These are phyloP conservation scores for Bruguiera sexangula DNA, from an alignment of 345 rosid species.

Conservation along the genomic window DNA sequence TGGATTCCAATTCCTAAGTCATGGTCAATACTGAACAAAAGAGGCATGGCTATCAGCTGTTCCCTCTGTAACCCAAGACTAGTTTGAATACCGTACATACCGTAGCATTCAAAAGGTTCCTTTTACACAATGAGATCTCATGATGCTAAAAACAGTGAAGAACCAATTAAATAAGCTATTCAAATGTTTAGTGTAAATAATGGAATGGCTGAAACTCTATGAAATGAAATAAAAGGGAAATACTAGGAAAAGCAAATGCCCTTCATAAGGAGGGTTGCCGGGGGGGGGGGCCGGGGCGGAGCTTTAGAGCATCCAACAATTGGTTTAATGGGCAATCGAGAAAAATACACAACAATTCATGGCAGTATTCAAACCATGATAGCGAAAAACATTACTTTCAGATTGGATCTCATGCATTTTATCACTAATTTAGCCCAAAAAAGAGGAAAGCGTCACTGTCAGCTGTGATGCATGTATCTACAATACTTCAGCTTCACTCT, in stretches of 20 bases:
- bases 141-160: background rate
- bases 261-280: too few species aligned
- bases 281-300: too few species aligned
- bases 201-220: conserved; percentile 19
- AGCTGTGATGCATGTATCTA: conserved; percentile 85
- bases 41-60: conserved; percentile 77
- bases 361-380: too few species aligned
- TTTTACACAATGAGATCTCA: conserved; percentile 42
- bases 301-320: too few species aligned
- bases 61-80: conserved; percentile 76
- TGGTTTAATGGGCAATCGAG: too few species aligned
- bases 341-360: too few species aligned
- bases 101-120: conserved; percentile 92
- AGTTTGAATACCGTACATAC: conserved; percentile 68
- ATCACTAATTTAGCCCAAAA: conserved; percentile 80
- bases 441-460: conserved; percentile 90
- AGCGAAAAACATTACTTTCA: conserved; percentile 43
- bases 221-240: conserved; percentile 12
- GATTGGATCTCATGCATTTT: conserved; percentile 64
- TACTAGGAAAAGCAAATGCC: too few species aligned
- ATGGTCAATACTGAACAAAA: conserved; percentile 81
- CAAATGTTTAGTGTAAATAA: too few species aligned
- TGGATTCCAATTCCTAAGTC: conserved; percentile 75
- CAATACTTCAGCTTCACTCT: too few species aligned
- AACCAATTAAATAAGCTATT: background rate